Percentiles rank a stretch among this genome's conserved stretches.
phyloP scores from a whole-genome alignment of 2,329 filamentous ascomycete genomes.

The Salinomyces thailandicus region DNA sequence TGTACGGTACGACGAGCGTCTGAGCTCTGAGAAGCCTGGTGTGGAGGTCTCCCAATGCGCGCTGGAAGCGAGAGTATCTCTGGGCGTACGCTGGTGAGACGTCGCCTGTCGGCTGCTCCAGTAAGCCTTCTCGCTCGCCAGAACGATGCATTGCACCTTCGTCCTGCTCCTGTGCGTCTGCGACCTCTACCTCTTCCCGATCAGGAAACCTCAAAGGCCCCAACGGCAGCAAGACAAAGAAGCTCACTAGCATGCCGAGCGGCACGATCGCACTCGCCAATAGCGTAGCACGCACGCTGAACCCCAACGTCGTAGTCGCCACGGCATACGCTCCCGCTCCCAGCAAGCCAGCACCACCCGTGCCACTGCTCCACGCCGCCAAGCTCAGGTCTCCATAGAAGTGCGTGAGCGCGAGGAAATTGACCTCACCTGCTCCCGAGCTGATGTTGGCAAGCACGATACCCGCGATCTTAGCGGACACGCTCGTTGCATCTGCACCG shows the following conservation, averaged over 20 bases:
- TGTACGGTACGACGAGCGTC: slow-evolving; percentile 65
- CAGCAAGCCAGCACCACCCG: slow-evolving; percentile 71
- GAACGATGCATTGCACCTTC: slow-evolving; percentile 19
- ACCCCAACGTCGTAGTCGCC: slow-evolving; percentile 67
- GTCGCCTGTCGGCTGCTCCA: slow-evolving; percentile 18
- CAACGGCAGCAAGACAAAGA: slow-evolving; percentile 69
- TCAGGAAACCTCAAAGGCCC: slow-evolving; percentile 48
- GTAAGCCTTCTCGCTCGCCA: slow-evolving; percentile 21
- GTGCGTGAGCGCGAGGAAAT: slow-evolving; percentile 82
- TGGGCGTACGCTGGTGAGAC: slow-evolving; percentile 17
- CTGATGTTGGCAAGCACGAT: slow-evolving; percentile 77
- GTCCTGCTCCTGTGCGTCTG: slow-evolving; percentile 30
- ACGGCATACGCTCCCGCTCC: slow-evolving; percentile 83
- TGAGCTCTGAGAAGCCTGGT: slow-evolving; percentile 51
- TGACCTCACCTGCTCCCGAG: slow-evolving; percentile 79
- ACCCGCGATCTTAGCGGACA: slow-evolving; percentile 69
- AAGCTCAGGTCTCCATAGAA: slow-evolving; percentile 83
- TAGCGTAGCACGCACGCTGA: slow-evolving; percentile 64
- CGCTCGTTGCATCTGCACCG: slow-evolving; percentile 32
- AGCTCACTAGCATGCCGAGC: slow-evolving; percentile 70
- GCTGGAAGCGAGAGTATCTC: slow-evolving; percentile 1
- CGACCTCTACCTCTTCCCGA: slow-evolving; percentile 45
- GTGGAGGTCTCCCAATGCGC: slow-evolving; percentile 11
- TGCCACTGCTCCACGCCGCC: slow-evolving; percentile 59
- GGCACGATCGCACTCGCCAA: slow-evolving; percentile 71